phyloP scores from a whole-genome alignment of 2,329 filamentous ascomycete species.

The Talaromyces sp. region DNA sequence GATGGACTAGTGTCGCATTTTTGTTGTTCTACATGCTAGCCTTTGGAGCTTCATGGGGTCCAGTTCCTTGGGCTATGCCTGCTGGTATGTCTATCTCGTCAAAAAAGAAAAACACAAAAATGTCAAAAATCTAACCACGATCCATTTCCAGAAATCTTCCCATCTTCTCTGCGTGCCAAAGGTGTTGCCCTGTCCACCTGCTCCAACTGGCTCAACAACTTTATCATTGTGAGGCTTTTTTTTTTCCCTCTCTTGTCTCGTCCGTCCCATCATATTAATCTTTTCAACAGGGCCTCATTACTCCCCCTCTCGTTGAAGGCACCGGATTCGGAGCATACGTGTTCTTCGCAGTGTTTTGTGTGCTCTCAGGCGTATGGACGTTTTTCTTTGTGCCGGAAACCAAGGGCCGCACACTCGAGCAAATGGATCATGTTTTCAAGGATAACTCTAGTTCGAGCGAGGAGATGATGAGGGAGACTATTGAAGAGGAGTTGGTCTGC shows the following conservation, averaged over 20 bases:
- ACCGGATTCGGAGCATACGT: conserved; percentile 51
- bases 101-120: not conserved
- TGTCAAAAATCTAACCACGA: conserved; percentile 16
- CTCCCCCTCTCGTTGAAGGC: conserved; percentile 57
- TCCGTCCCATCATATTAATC: not conserved
- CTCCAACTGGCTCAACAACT: conserved; percentile 61
- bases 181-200: conserved; percentile 61
- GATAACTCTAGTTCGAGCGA: conserved; percentile 14
- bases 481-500: not conserved
- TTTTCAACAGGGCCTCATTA: conserved; percentile 49
- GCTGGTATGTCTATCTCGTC: conserved; percentile 19
- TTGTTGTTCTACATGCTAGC: conserved; percentile 58
- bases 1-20: conserved; percentile 53
- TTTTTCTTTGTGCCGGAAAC: conserved; percentile 51
- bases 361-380: conserved; percentile 43
- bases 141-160: conserved; percentile 54
- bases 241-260: not conserved
- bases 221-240: conserved; percentile 45
- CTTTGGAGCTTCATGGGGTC: conserved; percentile 57
- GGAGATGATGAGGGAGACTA: not conserved
- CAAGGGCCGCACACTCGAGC: conserved; percentile 46
- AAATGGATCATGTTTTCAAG: conserved; percentile 37
- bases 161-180: conserved; percentile 55
- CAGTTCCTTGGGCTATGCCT: conserved; percentile 43
- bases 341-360: conserved; percentile 53